Conservation (phyloP, 140 eudicot genomes). For the Cichorium intybus region DNA sequence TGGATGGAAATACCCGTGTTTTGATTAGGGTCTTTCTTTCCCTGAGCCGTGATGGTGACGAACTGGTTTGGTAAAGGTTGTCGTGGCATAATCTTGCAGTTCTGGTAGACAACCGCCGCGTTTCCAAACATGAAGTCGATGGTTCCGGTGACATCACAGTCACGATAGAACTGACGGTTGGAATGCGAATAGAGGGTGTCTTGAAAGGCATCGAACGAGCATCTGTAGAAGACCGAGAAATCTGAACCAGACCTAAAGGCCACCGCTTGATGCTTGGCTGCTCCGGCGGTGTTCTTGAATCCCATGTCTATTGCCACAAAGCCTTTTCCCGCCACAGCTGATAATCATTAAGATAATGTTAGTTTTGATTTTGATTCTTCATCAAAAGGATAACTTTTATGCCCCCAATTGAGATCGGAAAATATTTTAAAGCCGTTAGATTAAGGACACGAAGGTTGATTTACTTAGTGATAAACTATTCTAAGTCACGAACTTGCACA, state of each 20-base stretch:
- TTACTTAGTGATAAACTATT: conserved; percentile 12
- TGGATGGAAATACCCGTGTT: conserved; percentile 79
- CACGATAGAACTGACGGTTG: conserved; percentile 82
- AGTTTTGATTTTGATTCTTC: conserved; percentile 3
- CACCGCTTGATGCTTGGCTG: conserved; percentile 79
- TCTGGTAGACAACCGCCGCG: conserved; percentile 73
- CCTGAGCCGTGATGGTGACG: conserved; percentile 82
- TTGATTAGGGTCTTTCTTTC: conserved; percentile 80
- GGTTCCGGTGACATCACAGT: conserved; percentile 76
- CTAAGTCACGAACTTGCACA: conserved; percentile 24
- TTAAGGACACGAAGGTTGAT: not conserved
- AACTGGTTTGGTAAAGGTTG: conserved; percentile 62
- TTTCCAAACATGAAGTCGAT: conserved; percentile 84
- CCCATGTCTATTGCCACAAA: conserved; percentile 74
- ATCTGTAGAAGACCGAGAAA: conserved; percentile 57
- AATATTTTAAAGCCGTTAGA: not conserved
- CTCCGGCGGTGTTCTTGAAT: conserved; percentile 69
- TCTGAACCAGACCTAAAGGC: conserved; percentile 84
- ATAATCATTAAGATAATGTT: conserved; percentile 1
- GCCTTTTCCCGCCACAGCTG: conserved; percentile 77
- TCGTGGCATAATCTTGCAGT: conserved; percentile 60
- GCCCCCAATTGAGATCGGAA: not conserved
- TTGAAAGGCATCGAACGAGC: conserved; percentile 67
- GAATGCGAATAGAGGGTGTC: conserved; percentile 84
- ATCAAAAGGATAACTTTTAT: not conserved